Evolutionary conservation across 805 yeast genomes (phyloP), one percentile per base, ranked within the genome.

Genomic region (Metschnikowia continentalis): DNA sequence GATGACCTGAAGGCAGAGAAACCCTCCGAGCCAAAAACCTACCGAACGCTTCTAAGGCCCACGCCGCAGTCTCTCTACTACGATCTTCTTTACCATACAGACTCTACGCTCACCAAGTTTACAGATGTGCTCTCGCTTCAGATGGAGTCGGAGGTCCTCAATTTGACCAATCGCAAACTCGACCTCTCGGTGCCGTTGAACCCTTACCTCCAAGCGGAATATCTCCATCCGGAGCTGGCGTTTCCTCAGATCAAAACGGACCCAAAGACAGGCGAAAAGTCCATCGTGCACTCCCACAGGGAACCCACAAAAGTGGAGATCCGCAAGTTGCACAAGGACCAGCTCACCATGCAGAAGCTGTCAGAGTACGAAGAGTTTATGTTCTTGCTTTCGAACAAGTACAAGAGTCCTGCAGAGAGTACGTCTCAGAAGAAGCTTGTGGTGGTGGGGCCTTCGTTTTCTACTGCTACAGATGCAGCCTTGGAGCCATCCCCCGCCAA

Each of bases 321-420:
- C 13, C 65, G 77, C 36, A 71, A 70, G 56, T 63, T 74, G 53
- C 76, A 72, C 54, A 74, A 68, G 56, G 78, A 74, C 47, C 75
- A 70, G 53, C 54, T 72, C 56, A 65, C 72, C 3, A 48, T 75
- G 36, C 96, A 90, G 63, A 87, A 87, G 59, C 82, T 91, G 1
- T 68, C 74, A 2, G 95, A 90, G 56, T 90, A 88, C 70, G 98
- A 94, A 67, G 96, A 89, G 63, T 74, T 90, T 63, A 92, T 92
- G 98, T 65, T 73, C 49, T 62, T 74, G 44, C 63, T 74, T 36
- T 71, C 77, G 3, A 68, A 68, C 52, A 72, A 69, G 52, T 65
- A 71, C 53, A 72, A 67, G 51, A 65, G 65, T 44, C 64, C 70
- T 22, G 75, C 71, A 44, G 77, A 74, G 30, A 54, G 66, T 44